Evolutionary conservation across 2,329 filamentous ascomycete genomes (phyloP), one percentile per base, ranked within the genome.

Genomic region (Nakataea oryzae): DNA sequence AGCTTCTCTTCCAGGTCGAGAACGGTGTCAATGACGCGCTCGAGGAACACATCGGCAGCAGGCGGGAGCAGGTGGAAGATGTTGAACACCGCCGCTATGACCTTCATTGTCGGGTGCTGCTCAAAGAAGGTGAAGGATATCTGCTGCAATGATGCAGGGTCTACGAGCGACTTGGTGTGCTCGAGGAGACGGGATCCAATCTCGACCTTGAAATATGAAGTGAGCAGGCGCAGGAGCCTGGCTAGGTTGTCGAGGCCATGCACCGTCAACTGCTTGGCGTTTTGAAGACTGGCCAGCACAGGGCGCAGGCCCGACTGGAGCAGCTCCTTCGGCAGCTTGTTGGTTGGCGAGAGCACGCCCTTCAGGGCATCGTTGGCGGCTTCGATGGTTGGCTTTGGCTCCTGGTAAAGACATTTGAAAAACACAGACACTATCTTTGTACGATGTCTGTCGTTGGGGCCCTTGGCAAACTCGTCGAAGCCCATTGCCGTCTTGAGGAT

Each of bases 121-220:
- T 99, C 96, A 63, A 97, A 91, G 67, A 97, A 87, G 1, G 89
- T 93, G 74, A 99, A 99, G 0, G 93, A 97, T 1, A 95, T 90
- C 69, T 93, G 91, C 72, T 97, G 93, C 67, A 97, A 78, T 17
- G 86, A 83, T 60, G 80, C 82, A 3, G 90, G 84, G 63, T 97
- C 92, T 1, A 93, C 93, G 66, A 99, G 92, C 13, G 88, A 85
- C 71, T 93, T 93, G 75, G 97, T 89, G 69, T 99, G 95, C 66
- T 97, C 93, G 12, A 99, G 80, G n/a, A 99, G 77, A 28, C 95
- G 86, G 27, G 91, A 85, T 8, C 95, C 96, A 61, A 99, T 99
- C 72, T 99, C 95, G 0, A 97, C 93, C 75, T 99, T 99, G 76
- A 99, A 99, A 73, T 99, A 99, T 64, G 95, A 97, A 0, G 93